phyloP scores from a whole-genome alignment of 164 flowering plant genomes.

The Nelumbo lutea region DNA sequence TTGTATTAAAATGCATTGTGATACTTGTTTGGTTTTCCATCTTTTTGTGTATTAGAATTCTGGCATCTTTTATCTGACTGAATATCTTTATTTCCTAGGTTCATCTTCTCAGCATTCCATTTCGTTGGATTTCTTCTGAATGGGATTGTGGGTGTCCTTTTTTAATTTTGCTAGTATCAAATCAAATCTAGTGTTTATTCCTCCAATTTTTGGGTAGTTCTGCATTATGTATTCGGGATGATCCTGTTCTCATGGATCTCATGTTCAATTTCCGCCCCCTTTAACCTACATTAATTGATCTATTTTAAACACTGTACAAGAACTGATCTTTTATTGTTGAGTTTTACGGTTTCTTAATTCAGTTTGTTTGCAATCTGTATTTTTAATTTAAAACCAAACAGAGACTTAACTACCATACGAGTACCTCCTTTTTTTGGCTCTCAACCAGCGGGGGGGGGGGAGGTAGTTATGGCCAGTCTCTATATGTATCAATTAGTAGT shows the following conservation, averaged over 20 bases:
- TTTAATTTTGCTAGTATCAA: not conserved
- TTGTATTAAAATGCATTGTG: not conserved
- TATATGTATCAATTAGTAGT: too few relatives aligned
- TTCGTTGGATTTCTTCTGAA: not conserved
- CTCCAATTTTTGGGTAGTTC: too few relatives aligned
- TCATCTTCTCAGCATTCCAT: not conserved
- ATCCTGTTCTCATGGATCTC: not conserved
- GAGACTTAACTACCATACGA: too few relatives aligned
- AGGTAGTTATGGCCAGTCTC: too few relatives aligned
- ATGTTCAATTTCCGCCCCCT: not conserved
- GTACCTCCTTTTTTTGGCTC: too few relatives aligned
- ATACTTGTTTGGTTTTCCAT: not conserved
- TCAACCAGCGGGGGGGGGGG: too few relatives aligned
- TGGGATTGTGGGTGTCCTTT: not conserved
- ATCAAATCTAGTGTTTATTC: not conserved
- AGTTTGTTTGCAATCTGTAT: too few relatives aligned
- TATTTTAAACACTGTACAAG: not conserved
- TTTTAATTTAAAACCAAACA: too few relatives aligned
- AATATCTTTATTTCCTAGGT: not conserved
- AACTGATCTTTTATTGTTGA: too few relatives aligned
- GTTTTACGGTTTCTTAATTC: too few relatives aligned
- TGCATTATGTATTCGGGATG: not conserved
- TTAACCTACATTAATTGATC: too few relatives aligned
- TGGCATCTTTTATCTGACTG: too few relatives aligned
- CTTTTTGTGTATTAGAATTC: not conserved